Base-by-base conservation (phyloP, 179 eudicot species). In the Beta lomatogona region DNA sequence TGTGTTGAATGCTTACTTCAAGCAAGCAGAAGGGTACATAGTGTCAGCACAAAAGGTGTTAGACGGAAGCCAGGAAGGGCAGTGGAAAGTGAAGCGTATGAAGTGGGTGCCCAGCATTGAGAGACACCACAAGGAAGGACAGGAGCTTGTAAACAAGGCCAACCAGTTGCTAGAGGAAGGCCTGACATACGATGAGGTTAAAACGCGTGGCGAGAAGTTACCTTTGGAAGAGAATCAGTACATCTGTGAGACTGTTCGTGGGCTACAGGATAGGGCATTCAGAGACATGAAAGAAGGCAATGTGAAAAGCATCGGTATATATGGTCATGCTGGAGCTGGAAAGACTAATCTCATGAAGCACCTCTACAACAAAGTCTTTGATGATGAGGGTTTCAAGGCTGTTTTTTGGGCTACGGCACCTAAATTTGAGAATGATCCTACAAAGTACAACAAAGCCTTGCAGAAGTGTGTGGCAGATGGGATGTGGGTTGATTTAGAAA, bases 331-430 rank as follows among this genome's bases (percentile, higher is more conserved):
- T 0, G 82, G 82, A 6, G 72, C 78, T 0, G 82, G 78, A 18
- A 80, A 80, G 64, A 80, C 77, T 18, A 73, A 66, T 57, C 50
- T 80, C 54, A 80, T 80, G 82, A 80, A 80, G 41, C 82, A 80
- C 41, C 58, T 73, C 25, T 73, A 80, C 73, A 80, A 80, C 64
- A 73, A 50, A 12, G 65, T 73, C 21, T 64, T 16, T 13, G 9
- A 63, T 5, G 65, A 73, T 13, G 12, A 16, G 9, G 57, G 36
- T 15, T 73, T 80, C 16, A 64, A 63, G n/a, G 72, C 82, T 8
- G 82, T 80, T 21, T 80, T 25, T 53, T 80, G 82, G 82, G 78
- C 78, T 22, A 75, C 25, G 10, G 82, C 82, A 0, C 82, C 82
- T 7, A 44, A 50, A 1, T 10, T 48, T 28, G 66, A 58, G 22